Evolutionary conservation across 2,329 filamentous ascomycete species (phyloP), one percentile per base, ranked within the genome.

Genomic region (Talaromyces sp.): DNA sequence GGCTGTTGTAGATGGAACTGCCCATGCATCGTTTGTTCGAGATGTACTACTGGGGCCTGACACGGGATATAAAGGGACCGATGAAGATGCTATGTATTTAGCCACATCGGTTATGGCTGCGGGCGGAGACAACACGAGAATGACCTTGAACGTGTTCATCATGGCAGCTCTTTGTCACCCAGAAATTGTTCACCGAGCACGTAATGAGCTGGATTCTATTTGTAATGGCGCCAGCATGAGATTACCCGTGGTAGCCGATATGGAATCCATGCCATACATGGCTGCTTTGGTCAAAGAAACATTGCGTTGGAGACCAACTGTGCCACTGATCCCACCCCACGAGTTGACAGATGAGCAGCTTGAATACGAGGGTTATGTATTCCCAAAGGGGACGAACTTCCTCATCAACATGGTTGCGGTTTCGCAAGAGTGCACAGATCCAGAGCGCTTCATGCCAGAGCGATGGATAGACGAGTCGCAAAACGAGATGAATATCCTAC

Each of bases 251-350:
- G 43, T 47, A 47, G 43, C 43, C 19, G 43, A 47, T 14, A 47
- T 47, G 43, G 43, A 47, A 24, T 47, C 43, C 19, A 47, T 47
- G 43, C 43, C 43, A 47, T 47, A 47, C 24, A 22, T 47, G 43
- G 43, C 54, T 24, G 56, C 56, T n/a, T 58, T 58, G 13, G 39
- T 58, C 19, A 58, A 58, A 41, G 56, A 58, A 19, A 41, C 24
- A 6, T 10, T 58, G 39, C 56, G 56, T 35, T 58, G 56, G 56
- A 37, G 56, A 37, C 56, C 56, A 16, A 58, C 56, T 24, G 56
- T 58, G 33, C 56, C 56, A 9, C 35, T 58, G 19, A 10, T 58
- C 3, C 56, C 56, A 16, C 56, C 56, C 7, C 56, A 58, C 27
- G 56, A 58, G 56, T 11, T 58, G 35, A 24, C 19, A 47, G 43